A percentile compares a stretch with the other conserved stretches of the same genome.
phyloP scores from a whole-genome alignment of 2,329 filamentous ascomycete genomes.

The Tolypocladium cylindrosporum region DNA sequence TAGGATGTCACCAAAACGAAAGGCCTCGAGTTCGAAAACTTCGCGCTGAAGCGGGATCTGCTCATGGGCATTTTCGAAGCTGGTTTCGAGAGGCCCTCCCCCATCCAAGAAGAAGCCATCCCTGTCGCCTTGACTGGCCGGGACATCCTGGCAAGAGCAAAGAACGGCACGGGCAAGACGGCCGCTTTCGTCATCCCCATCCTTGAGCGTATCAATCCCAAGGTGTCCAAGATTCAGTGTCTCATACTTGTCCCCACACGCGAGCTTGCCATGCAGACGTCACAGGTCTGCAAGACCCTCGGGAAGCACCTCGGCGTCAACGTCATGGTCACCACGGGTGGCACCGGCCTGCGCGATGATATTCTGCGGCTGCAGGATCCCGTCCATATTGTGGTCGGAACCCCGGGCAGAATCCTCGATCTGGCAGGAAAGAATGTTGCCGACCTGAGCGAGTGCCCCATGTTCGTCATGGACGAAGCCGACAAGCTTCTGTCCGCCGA shows the following conservation, averaged over 20 bases:
- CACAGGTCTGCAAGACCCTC: conserved; percentile 96
- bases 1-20: conserved; percentile 98
- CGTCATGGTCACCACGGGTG: conserved; percentile 98
- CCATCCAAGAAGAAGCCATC: conserved; percentile 98
- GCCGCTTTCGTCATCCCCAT: conserved; percentile 95
- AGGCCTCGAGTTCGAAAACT: conserved; percentile 95
- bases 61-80: conserved; percentile 99
- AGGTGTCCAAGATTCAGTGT: conserved; percentile 91
- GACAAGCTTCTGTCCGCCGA: conserved; percentile 95
- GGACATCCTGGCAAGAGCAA: conserved; percentile 91
- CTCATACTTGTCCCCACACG: conserved; percentile 93
- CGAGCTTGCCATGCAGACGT: conserved; percentile 96
- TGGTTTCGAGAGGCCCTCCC: conserved; percentile 96
- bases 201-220: conserved; percentile 92
- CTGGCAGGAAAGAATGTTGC: conserved; percentile 93
- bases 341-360: conserved; percentile 89
- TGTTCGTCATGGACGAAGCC: conserved; percentile 99
- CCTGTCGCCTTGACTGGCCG: conserved; percentile 90
- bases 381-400: conserved; percentile 96
- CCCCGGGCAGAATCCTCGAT: conserved; percentile 91
- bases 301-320: conserved; percentile 96
- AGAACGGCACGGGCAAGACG: conserved; percentile 98
- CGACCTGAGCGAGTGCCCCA: conserved; percentile 89
- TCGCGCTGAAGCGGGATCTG: conserved; percentile 86
- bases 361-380: conserved; percentile 90